Conservation (phyloP, 441 rosid genomes). For the Bocquillonia castaneifolia region DNA sequence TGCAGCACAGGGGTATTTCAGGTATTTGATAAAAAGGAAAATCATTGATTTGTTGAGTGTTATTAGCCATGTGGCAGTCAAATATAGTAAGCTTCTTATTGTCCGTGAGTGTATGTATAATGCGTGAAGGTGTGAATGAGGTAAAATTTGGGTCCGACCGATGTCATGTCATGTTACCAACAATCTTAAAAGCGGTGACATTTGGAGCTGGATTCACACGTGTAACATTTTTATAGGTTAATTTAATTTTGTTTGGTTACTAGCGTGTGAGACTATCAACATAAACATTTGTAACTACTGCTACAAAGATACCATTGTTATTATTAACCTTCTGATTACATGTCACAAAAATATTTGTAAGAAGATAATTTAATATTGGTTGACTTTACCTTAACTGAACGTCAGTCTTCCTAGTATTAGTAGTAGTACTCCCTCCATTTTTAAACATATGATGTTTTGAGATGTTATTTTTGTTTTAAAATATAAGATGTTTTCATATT, state of each 20-base stretch:
- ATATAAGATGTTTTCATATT: too few relatives aligned
- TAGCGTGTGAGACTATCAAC: not conserved
- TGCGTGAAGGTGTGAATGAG: too few relatives aligned
- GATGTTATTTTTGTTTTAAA: too few relatives aligned
- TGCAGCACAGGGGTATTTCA: not conserved
- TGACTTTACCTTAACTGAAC: not conserved
- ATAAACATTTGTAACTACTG: not conserved
- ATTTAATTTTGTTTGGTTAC: not conserved
- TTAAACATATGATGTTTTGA: too few relatives aligned
- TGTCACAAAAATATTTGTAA: too few relatives aligned
- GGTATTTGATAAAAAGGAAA: constrained; percentile 15
- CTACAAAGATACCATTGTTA: too few relatives aligned
- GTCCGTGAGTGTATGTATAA: not conserved
- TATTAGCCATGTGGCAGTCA: constrained; percentile 26
- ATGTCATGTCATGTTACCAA: too few relatives aligned
- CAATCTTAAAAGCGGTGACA: constrained; percentile 4
- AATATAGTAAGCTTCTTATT: not conserved
- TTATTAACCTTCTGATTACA: not conserved
- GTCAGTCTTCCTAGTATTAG: not conserved
- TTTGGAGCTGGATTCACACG: constrained; percentile 7
- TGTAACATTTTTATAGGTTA: too few relatives aligned
- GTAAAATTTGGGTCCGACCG: too few relatives aligned
- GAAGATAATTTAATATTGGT: too few relatives aligned
- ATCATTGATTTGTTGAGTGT: constrained; percentile 35
- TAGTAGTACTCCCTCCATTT: too few relatives aligned